Conservation (phyloP, 179 eudicot genomes). For the Actinidia arguta region DNA sequence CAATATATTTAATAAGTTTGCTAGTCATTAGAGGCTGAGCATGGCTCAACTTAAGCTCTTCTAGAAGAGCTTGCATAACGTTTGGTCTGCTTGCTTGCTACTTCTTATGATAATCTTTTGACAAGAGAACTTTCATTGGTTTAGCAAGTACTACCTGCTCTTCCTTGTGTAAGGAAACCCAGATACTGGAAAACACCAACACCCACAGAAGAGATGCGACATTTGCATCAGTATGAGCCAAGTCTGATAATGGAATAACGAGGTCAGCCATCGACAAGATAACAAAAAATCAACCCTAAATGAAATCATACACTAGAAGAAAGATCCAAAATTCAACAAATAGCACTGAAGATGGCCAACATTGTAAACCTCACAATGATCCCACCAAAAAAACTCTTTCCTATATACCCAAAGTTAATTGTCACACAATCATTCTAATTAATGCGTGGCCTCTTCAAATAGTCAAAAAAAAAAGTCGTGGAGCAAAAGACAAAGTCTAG, state of each 20-base stretch:
- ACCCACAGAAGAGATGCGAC: constrained; percentile 99
- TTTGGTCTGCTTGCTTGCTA: constrained; percentile 90
- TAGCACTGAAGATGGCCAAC: too few relatives aligned
- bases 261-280: constrained; percentile 89
- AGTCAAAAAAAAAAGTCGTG: too few relatives aligned
- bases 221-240: constrained; percentile 99
- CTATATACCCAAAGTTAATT: too few relatives aligned
- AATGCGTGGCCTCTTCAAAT: too few relatives aligned
- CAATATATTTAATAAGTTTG: constrained; percentile 88
- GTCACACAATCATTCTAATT: too few relatives aligned
- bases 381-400: too few relatives aligned
- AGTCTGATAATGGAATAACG: constrained; percentile 88
- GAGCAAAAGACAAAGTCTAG: too few relatives aligned
- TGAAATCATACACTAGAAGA: background rate
- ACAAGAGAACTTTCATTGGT: constrained; percentile 86
- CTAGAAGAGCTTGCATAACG: constrained; percentile 97
- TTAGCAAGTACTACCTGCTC: constrained; percentile 96
- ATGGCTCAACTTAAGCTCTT: constrained; percentile 99
- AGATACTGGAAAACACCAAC: constrained; percentile 94
- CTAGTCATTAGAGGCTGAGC: constrained; percentile 99
- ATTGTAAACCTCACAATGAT: too few relatives aligned
- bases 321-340: background rate
- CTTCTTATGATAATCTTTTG: constrained; percentile 97
- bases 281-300: background rate
- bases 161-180: constrained; percentile 96